These are phyloP conservation scores for Neonectria hederae DNA, from an alignment of 2,329 filamentous ascomycete species.

Conservation along the genomic window DNA sequence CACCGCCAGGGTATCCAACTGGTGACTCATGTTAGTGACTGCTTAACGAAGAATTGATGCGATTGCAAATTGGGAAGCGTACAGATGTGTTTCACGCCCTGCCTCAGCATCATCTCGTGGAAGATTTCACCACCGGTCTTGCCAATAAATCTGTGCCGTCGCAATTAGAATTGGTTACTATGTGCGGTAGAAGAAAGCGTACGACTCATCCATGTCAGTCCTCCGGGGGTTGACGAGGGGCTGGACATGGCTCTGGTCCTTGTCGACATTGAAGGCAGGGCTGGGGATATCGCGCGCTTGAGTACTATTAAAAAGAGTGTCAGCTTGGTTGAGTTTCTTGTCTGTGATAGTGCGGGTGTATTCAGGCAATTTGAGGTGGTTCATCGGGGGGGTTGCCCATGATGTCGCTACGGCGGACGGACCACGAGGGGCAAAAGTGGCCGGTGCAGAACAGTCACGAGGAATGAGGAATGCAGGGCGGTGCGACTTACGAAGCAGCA, in stretches of 20 bases:
- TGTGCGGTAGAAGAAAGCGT: conserved; percentile 51
- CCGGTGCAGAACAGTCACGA: conserved; percentile 5
- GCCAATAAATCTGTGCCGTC: conserved; percentile 77
- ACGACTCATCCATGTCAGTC: conserved; percentile 83
- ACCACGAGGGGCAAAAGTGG: conserved; percentile 27
- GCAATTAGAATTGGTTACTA: conserved; percentile 10
- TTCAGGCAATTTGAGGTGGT: conserved; percentile 13
- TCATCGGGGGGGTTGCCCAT: background rate
- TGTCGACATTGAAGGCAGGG: conserved; percentile 65
- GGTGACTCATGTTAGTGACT: conserved; percentile 37
- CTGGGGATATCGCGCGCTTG: conserved; percentile 68
- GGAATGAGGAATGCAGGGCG: conserved; percentile 10
- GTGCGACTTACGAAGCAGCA: conserved; percentile 60
- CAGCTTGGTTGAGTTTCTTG: conserved; percentile 23
- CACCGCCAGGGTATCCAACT: conserved; percentile 93
- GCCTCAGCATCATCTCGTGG: conserved; percentile 98
- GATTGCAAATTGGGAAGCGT: conserved; percentile 54
- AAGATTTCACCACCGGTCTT: conserved; percentile 97
- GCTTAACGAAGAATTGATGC: background rate
- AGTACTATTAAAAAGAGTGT: conserved; percentile 33
- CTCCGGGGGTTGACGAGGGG: conserved; percentile 69
- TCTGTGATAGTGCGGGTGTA: conserved; percentile 10
- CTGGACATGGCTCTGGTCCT: conserved; percentile 70
- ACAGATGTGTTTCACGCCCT: conserved; percentile 94
- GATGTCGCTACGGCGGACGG: conserved; percentile 7